These are phyloP conservation scores for Canna indica DNA, from an alignment of 176 grass and related monocot genomes.

Conservation along the genomic window DNA sequence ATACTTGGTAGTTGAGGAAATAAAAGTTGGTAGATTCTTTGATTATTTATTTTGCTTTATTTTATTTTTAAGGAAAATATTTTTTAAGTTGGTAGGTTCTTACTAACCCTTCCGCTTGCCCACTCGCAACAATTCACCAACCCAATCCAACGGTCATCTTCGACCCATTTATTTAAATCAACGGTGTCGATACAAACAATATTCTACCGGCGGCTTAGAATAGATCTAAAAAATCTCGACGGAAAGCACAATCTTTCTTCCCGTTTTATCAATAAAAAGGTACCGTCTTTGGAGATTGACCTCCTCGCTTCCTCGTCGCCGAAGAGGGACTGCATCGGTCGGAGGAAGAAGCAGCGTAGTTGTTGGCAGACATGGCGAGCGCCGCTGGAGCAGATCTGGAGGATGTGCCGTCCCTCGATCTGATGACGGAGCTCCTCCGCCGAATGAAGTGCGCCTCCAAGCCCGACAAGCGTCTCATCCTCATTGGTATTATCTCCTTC, in stretches of 20 bases:
- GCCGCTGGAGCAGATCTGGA: background rate
- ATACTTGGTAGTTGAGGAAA: too few species aligned
- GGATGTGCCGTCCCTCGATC: slow-evolving; percentile 19
- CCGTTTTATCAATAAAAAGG: background rate
- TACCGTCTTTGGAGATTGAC: background rate
- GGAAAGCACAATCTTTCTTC: background rate
- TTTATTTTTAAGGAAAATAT: too few species aligned
- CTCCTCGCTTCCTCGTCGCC: background rate
- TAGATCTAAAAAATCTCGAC: background rate
- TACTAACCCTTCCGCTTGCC: too few species aligned
- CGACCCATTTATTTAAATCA: background rate
- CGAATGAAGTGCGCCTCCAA: slow-evolving; percentile 25
- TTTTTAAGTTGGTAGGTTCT: too few species aligned
- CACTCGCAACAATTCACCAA: background rate
- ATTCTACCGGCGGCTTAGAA: background rate
- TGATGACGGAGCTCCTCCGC: slow-evolving; percentile 25
- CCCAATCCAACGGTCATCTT: background rate
- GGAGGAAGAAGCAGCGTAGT: background rate
- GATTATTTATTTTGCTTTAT: too few species aligned
- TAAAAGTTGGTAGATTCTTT: too few species aligned
- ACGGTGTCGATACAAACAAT: background rate
- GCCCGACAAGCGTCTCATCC: slow-evolving; percentile 25
- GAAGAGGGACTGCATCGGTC: background rate
- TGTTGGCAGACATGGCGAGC: slow-evolving; percentile 1
- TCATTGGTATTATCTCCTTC: slow-evolving; percentile 7